Evolutionary conservation across 495 filamentous ascomycete genomes (phyloP).

Genomic region (Podospora didyma): DNA sequence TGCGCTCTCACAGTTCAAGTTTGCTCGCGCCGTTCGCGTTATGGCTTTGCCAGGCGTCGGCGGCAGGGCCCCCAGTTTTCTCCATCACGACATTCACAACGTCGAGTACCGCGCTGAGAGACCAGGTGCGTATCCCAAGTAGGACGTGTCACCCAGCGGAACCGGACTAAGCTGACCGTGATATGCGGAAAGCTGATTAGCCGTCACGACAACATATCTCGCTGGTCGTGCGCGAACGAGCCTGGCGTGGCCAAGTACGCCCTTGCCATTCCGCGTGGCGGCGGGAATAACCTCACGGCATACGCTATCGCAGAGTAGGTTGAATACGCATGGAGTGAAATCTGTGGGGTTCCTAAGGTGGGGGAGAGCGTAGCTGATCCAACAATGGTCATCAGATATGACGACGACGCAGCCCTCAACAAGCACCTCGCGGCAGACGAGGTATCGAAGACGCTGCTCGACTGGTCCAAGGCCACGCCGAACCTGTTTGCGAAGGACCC

Average conservation of each 20-base stretch:
- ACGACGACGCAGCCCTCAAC: constrained; percentile 6
- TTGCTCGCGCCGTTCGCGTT: background rate
- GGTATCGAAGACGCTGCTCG: constrained; percentile 2
- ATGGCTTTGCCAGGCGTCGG: background rate
- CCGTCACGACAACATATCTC: constrained; percentile 11
- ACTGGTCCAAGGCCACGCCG: constrained; percentile 4
- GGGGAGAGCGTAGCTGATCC: too few species aligned
- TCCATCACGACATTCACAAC: constrained; percentile 7
- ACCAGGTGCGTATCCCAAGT: constrained; percentile 2
- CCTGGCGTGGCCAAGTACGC: constrained; percentile 9
- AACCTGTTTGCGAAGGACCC: constrained; percentile 5
- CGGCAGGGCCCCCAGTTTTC: constrained; percentile 7
- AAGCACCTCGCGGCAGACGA: constrained; percentile 7
- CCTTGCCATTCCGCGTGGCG: constrained; percentile 9
- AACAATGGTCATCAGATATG: background rate
- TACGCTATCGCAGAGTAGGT: constrained; percentile 11
- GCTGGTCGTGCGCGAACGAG: constrained; percentile 10
- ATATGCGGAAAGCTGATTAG: constrained; percentile 3
- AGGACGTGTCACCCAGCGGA: background rate
- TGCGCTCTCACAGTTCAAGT: constrained; percentile 3
- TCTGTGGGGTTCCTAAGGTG: too few species aligned
- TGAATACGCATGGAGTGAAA: too few species aligned
- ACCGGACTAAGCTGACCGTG: background rate
- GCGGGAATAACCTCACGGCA: constrained; percentile 9
- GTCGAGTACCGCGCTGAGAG: constrained; percentile 8